A percentile compares a stretch with the other conserved stretches of the same genome.
These are phyloP conservation scores for Chytriomyces hyalinus DNA, from an alignment of 192 early-diverging fungal species.

Conservation along the genomic window DNA sequence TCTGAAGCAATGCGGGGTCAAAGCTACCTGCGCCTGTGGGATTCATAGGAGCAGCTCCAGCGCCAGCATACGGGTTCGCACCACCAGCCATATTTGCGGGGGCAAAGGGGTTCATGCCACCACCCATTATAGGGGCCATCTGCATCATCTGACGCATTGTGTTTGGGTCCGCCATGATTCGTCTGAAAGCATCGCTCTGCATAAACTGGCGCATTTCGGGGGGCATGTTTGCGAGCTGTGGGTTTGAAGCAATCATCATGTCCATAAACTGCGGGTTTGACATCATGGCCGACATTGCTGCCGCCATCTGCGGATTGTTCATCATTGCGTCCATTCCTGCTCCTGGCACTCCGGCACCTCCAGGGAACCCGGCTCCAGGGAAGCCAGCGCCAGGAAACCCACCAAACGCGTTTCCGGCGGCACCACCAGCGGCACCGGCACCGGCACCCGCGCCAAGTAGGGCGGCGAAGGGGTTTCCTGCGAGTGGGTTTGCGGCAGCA, in stretches of 20 bases:
- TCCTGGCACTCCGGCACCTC: too few relatives aligned
- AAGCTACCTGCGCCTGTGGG: conserved; percentile 38
- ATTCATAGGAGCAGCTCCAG: conserved; percentile 32
- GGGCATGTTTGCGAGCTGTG: conserved; percentile 73
- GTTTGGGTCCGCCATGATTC: conserved; percentile 86
- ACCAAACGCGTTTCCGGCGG: conserved; percentile 44
- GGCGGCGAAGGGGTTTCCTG: conserved; percentile 42
- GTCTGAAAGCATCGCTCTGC: conserved; percentile 58
- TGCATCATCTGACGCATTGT: conserved; percentile 71
- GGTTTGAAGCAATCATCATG: conserved; percentile 81
- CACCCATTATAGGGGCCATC: conserved; percentile 44
- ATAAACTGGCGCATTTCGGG: conserved; percentile 88
- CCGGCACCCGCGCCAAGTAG: conserved; percentile 29
- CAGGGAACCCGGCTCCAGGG: conserved; percentile 44
- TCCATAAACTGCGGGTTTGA: conserved; percentile 88
- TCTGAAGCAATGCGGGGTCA: conserved; percentile 41
- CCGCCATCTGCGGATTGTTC: conserved; percentile 82
- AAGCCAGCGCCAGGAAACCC: conserved; percentile 44
- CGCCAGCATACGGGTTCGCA: conserved; percentile 10
- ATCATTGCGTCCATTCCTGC: conserved; percentile 67
- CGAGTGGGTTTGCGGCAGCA: conserved; percentile 38
- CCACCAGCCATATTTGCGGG: background rate
- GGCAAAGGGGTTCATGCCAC: conserved; percentile 48
- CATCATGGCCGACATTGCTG: conserved; percentile 80
- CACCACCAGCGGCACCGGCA: conserved; percentile 34